These are phyloP conservation scores for Fusarium sp. DNA, from an alignment of 2,329 filamentous ascomycete genomes.

Conservation along the genomic window DNA sequence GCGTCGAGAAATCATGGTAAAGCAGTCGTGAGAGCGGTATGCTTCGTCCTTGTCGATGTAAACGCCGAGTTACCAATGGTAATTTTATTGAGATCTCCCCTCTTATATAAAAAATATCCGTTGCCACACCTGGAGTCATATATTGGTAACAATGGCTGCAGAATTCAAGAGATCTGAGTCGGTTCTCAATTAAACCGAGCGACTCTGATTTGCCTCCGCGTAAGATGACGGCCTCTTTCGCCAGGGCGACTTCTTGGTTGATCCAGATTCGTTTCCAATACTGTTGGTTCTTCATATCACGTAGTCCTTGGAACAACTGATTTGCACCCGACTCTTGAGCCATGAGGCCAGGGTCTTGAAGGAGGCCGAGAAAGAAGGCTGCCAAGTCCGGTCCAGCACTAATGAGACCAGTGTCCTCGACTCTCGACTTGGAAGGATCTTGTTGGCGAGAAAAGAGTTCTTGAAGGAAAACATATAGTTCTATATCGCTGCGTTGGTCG, in stretches of 20 bases:
- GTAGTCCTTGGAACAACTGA: too few species aligned
- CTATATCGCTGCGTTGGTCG: too few species aligned
- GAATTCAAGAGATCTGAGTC: neutral
- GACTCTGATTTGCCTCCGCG: neutral
- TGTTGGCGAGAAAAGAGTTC: too few species aligned
- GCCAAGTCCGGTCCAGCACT: neutral
- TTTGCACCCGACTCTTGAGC: too few species aligned
- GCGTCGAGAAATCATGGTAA: neutral
- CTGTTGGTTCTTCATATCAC: neutral
- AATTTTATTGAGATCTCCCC: fast-evolving
- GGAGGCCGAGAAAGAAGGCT: neutral
- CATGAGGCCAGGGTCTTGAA: neutral
- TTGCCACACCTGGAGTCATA: too few species aligned
- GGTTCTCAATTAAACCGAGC: neutral
- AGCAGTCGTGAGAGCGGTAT: neutral
- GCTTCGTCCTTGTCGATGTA: neutral
- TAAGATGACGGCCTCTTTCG: neutral
- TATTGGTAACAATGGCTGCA: neutral
- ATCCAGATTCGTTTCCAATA: constrained; percentile 1
- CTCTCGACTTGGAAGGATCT: too few species aligned
- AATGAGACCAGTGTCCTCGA: too few species aligned
- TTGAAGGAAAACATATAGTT: too few species aligned
- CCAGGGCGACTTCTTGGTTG: neutral
- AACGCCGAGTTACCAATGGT: neutral
- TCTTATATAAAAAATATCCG: neutral